A percentile compares a stretch with the other conserved stretches of the same genome.
Evolutionary conservation across 495 filamentous ascomycete species (phyloP).

Genomic region (Chaetomium tenue): DNA sequence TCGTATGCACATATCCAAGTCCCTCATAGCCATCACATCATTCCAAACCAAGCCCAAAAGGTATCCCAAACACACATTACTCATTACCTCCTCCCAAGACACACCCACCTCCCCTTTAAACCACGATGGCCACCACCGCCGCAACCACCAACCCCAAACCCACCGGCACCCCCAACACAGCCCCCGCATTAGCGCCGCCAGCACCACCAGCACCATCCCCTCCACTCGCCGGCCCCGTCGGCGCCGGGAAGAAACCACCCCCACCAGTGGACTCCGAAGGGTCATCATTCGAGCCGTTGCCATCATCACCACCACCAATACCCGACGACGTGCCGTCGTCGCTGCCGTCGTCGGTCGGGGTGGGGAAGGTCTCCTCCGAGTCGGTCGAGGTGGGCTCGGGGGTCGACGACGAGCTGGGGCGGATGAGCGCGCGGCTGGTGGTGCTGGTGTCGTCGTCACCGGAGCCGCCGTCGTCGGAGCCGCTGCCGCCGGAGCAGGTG

Average conservation of each 20-base stretch:
- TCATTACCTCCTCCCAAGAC: too few relatives aligned
- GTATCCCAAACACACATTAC: neutral
- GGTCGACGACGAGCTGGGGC: too few relatives aligned
- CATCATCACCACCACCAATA: neutral
- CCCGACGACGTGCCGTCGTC: too few relatives aligned
- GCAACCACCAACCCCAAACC: conserved; percentile 5
- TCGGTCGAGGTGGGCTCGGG: too few relatives aligned
- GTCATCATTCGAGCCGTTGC: neutral
- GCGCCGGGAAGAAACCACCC: neutral
- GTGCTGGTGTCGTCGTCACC: conserved; percentile 8
- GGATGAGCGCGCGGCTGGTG: neutral
- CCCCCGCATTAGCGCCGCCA: neutral
- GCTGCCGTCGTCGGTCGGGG: neutral
- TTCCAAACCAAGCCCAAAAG: neutral
- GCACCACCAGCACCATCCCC: neutral
- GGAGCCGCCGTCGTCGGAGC: conserved; percentile 3
- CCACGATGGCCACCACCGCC: neutral
- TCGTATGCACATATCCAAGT: too few relatives aligned
- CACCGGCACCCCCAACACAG: neutral
- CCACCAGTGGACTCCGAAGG: neutral
- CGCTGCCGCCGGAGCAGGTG: too few relatives aligned
- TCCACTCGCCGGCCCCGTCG: neutral
- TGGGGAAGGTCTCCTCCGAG: neutral
- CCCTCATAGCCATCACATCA: neutral
- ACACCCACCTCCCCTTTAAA: neutral